Evolutionary conservation across 176 grass and related monocot genomes (phyloP).

Genomic region (Avena insularis): DNA sequence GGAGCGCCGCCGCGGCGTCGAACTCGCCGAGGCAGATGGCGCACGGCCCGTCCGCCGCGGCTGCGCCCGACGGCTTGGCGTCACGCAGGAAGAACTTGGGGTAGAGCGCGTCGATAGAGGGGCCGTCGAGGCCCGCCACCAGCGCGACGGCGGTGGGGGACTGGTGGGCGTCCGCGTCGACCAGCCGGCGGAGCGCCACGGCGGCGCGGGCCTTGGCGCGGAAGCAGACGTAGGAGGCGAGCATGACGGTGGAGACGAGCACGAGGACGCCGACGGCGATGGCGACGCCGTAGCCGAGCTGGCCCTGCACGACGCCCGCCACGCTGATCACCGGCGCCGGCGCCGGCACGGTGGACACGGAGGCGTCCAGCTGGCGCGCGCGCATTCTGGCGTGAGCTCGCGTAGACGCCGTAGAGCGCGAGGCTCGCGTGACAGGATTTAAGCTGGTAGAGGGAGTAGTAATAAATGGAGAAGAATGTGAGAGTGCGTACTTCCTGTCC

Average conservation of each 20-base stretch:
- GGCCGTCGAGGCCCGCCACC: constrained; percentile 46
- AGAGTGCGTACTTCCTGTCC: background rate
- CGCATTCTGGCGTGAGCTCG: background rate
- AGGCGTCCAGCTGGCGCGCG: background rate
- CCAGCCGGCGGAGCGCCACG: background rate
- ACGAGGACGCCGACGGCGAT: constrained; percentile 73
- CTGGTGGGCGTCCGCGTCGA: background rate
- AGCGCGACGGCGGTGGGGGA: background rate
- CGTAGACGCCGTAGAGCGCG: background rate
- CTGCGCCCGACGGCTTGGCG: background rate
- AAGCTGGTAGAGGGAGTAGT: background rate
- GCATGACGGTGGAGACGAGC: constrained; percentile 77
- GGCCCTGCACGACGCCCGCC: constrained; percentile 44
- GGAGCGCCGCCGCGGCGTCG: constrained; percentile 47
- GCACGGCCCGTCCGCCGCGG: constrained; percentile 34
- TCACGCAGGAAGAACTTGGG: constrained; percentile 55
- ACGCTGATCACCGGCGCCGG: background rate
- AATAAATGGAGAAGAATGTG: background rate
- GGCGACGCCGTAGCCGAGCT: constrained; percentile 79
- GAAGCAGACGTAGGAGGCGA: constrained; percentile 77
- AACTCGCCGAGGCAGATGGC: constrained; percentile 79
- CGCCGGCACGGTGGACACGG: background rate
- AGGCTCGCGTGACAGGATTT: constrained; percentile 20
- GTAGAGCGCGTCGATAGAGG: constrained; percentile 72
- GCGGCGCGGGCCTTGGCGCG: constrained; percentile 55